These are phyloP conservation scores for Agrocybe pediades DNA, from an alignment of 768 basidiomycete species.

Conservation along the genomic window DNA sequence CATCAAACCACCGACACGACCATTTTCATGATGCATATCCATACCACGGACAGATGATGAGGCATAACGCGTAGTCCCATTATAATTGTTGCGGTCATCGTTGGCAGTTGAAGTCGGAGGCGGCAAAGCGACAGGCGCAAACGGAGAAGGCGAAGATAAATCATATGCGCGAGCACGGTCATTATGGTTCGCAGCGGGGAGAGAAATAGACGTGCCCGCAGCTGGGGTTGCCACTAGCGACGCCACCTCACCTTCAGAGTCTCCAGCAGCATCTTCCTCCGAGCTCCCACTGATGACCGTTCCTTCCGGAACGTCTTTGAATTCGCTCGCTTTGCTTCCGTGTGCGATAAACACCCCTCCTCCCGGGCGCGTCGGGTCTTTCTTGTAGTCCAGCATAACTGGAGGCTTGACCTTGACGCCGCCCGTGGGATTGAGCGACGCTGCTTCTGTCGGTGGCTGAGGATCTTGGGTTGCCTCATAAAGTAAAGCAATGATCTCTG, in stretches of 20 bases:
- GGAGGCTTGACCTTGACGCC: constrained; percentile 62
- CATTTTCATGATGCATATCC: constrained; percentile 5
- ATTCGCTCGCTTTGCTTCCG: constrained; percentile 43
- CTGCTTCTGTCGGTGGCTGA: constrained; percentile 51
- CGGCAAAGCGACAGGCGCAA: constrained; percentile 27
- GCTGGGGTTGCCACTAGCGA: constrained; percentile 26
- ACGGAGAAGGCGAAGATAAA: constrained; percentile 34
- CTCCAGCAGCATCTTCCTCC: constrained; percentile 39
- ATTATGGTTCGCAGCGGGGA: constrained; percentile 30
- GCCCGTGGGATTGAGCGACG: constrained; percentile 78
- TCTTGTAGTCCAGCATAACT: constrained; percentile 66
- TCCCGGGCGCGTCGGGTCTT: constrained; percentile 82
- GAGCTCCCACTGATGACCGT: constrained; percentile 51
- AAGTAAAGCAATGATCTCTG: constrained; percentile 88
- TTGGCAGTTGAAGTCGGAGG: background rate
- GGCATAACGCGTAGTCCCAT: background rate
- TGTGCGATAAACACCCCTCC: constrained; percentile 82
- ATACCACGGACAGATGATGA: background rate
- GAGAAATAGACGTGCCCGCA: constrained; percentile 27
- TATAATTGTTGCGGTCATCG: background rate
- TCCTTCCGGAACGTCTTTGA: constrained; percentile 57
- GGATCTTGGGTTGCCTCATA: constrained; percentile 93
- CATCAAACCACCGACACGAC: constrained; percentile 13
- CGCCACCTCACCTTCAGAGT: constrained; percentile 50
- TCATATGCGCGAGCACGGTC: constrained; percentile 35